A percentile compares a stretch with the other conserved stretches of the same genome.
phyloP scores from a whole-genome alignment of 345 rosid genomes.

The Mercurialis annua region DNA sequence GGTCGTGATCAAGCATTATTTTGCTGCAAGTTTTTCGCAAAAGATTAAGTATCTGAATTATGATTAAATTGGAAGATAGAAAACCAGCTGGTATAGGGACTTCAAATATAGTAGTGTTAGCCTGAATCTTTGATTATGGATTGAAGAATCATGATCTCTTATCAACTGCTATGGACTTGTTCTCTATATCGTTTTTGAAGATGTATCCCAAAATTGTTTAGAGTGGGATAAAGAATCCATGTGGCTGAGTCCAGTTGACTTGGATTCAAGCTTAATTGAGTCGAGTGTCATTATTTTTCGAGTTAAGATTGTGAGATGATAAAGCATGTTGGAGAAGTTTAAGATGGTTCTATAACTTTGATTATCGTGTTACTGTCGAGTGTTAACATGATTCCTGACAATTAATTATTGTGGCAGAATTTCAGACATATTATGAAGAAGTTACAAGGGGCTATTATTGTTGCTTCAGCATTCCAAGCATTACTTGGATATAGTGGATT shows the following conservation, averaged over 20 bases:
- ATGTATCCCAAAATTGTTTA: too few relatives aligned
- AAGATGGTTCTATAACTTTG: conserved; percentile 1
- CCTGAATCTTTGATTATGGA: not conserved
- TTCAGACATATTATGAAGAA: conserved; percentile 96
- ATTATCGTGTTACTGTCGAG: not conserved
- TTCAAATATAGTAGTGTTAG: not conserved
- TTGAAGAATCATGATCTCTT: not conserved
- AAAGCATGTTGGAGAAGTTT: not conserved
- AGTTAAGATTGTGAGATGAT: not conserved
- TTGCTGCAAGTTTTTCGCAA: not conserved
- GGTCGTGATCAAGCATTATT: not conserved
- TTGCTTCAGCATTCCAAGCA: conserved; percentile 85
- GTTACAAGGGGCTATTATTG: conserved; percentile 85
- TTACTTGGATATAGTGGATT: conserved; percentile 90
- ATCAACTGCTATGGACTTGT: not conserved
- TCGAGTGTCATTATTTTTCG: not conserved
- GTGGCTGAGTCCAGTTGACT: too few relatives aligned
- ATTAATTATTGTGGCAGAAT: conserved; percentile 45
- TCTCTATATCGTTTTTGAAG: too few relatives aligned
- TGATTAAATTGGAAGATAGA: not conserved
- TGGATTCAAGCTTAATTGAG: too few relatives aligned
- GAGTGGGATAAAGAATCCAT: too few relatives aligned
- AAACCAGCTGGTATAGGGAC: not conserved
- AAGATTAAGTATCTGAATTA: not conserved
- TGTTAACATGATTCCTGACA: conserved; percentile 2